phyloP scores from a whole-genome alignment of 2,329 filamentous ascomycete genomes.

The Juglanconis juglandina region DNA sequence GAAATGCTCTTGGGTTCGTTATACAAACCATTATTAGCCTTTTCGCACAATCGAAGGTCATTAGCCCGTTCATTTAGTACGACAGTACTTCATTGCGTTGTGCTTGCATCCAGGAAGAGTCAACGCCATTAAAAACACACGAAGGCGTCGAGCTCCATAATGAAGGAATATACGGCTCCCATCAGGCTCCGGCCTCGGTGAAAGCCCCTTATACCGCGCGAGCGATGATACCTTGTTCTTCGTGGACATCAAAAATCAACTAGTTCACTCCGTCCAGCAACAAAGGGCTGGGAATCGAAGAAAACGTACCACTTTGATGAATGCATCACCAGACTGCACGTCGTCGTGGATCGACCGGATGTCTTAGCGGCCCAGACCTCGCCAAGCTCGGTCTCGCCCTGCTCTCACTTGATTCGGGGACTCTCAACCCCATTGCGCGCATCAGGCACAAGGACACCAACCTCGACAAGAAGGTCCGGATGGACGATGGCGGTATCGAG shows the following conservation, averaged over 20 bases:
- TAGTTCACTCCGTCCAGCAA: constrained; percentile 21
- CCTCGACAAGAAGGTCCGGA: constrained; percentile 22
- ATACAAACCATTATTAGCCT: not conserved
- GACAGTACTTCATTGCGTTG: not conserved
- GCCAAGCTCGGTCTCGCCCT: constrained; percentile 20
- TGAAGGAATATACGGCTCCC: constrained; percentile 25
- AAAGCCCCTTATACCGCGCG: constrained; percentile 25
- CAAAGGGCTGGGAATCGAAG: constrained; percentile 17
- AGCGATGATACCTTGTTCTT: constrained; percentile 25
- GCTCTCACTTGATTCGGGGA: constrained; percentile 19
- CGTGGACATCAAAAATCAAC: constrained; percentile 24
- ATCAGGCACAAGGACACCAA: constrained; percentile 15
- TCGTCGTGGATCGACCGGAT: constrained; percentile 18
- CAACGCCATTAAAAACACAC: not conserved
- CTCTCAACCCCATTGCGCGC: constrained; percentile 18
- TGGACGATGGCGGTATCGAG: constrained; percentile 26
- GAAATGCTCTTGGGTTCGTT: not conserved
- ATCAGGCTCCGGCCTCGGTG: constrained; percentile 21
- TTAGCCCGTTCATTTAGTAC: not conserved
- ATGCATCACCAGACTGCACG: constrained; percentile 22
- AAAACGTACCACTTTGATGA: constrained; percentile 18
- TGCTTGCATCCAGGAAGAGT: not conserved
- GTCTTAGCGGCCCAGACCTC: constrained; percentile 21
- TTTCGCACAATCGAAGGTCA: not conserved
- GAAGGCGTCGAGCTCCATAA: not conserved